Conservation (phyloP, 495 filamentous ascomycete species). For the Coniosporium apollinis region DNA sequence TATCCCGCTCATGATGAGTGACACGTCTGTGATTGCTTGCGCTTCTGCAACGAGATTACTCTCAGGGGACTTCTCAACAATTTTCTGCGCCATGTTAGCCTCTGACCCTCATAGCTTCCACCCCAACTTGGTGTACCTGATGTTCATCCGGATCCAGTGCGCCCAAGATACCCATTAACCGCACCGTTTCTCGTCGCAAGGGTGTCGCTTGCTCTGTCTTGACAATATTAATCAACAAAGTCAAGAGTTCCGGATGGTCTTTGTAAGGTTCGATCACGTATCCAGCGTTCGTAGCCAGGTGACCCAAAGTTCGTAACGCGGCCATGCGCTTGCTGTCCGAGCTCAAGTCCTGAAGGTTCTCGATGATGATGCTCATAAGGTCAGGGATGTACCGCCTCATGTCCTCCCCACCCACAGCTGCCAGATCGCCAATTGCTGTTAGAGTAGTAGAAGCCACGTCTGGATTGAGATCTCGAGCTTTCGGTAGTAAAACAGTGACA, state of each 20-base stretch:
- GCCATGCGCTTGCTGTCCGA: slow-evolving; percentile 79
- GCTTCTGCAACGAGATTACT: slow-evolving; percentile 43
- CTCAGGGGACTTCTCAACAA: slow-evolving; percentile 40
- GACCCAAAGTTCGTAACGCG: slow-evolving; percentile 76
- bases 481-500: slow-evolving; percentile 75
- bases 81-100: slow-evolving; percentile 10
- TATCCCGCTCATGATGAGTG: slow-evolving; percentile 92
- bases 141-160: slow-evolving; percentile 93
- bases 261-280: slow-evolving; percentile 96
- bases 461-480: slow-evolving; percentile 63
- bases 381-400: slow-evolving; percentile 76
- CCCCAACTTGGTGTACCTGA: slow-evolving; percentile 34
- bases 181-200: slow-evolving; percentile 84
- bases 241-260: slow-evolving; percentile 83
- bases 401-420: slow-evolving; percentile 77
- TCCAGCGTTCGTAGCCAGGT: slow-evolving; percentile 82
- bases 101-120: neutral
- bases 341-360: slow-evolving; percentile 80
- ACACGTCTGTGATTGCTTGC: slow-evolving; percentile 73
- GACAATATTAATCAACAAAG: slow-evolving; percentile 83
- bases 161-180: slow-evolving; percentile 88
- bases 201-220: slow-evolving; percentile 72
- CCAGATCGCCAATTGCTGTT: slow-evolving; percentile 80
- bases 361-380: slow-evolving; percentile 89
- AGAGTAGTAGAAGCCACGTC: slow-evolving; percentile 86